Base-by-base conservation (phyloP, 2,329 filamentous ascomycete genomes). In the Fusarium tricinctum region DNA sequence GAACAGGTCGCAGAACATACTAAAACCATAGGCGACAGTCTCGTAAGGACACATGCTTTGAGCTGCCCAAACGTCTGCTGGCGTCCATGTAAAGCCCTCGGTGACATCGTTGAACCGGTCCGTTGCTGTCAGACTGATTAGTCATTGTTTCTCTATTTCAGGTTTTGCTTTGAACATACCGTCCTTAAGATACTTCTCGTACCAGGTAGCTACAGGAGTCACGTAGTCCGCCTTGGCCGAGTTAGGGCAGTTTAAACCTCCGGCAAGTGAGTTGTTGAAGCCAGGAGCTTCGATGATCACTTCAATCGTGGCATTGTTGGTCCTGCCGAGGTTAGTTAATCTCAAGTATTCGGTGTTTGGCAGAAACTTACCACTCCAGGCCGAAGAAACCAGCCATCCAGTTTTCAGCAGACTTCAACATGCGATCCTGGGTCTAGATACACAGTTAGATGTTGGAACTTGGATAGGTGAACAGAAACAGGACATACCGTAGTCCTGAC, bases 311-410 rank as follows among this genome's bases (percentile, higher is more conserved):
- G 85, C 91, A 73, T 93, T 92, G 30, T 88, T 84, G 2, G 88
- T 84, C 91, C 82, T 84, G 23, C 17, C 7, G 19, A 13, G 7
- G 57, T 73, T 14, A 72, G 38, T 39, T 33, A 32, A 26, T 35
- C 9, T 30, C n/a, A 19, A 23, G 8, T 20, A 19, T 14, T 22
- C 19, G 12, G n/a, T 12, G 20, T 30, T 8, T 13, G 8, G 10
- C 12, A 5, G 14, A 3, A 20, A 26, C 78, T 32, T 72, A 84
- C 83, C 91, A 94, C 46, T 90, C 86, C 0, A 93, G 83, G 1
- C 91, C 91, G 74, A 94, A 94, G 80, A 94, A 94, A 0, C 92
- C 92, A 8, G 91, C 89, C 74, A 93, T 80, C 78, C 93, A 94
- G 77, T 94, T 91, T 77, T 94, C 91, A 5, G 91, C 91, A 39